phyloP scores from a whole-genome alignment of 129 eudicot species.

The Silybum marianum region DNA sequence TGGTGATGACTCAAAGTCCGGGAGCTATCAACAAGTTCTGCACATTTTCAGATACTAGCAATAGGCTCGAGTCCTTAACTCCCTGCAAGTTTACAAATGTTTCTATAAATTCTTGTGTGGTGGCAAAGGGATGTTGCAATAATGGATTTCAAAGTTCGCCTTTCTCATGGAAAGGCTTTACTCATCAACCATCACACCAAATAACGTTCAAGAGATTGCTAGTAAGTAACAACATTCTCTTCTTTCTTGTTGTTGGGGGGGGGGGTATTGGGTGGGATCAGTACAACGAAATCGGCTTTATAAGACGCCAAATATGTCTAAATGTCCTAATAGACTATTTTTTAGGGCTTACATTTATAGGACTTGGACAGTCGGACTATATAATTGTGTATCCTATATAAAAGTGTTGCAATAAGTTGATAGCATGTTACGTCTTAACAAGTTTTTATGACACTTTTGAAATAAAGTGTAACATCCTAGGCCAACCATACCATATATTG shows the following conservation, averaged over 20 bases:
- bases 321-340: too few species aligned
- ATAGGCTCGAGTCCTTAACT: slow-evolving; percentile 44
- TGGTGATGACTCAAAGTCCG: slow-evolving; percentile 49
- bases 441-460: too few species aligned
- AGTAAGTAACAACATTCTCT: slow-evolving; percentile 37
- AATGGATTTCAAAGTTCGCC: slow-evolving; percentile 37
- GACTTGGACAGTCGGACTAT: too few species aligned
- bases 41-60: slow-evolving; percentile 32
- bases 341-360: too few species aligned
- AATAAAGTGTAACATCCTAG: too few species aligned
- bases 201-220: slow-evolving; percentile 67
- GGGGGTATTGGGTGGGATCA: too few species aligned
- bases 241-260: neutral
- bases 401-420: too few species aligned
- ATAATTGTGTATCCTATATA: too few species aligned
- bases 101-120: slow-evolving; percentile 27
- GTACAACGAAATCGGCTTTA: too few species aligned
- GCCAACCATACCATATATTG: too few species aligned
- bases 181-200: slow-evolving; percentile 48
- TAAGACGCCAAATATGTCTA: too few species aligned
- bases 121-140: slow-evolving; percentile 38
- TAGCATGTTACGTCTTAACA: too few species aligned
- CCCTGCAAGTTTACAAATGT: slow-evolving; percentile 41
- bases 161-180: slow-evolving; percentile 39
- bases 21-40: slow-evolving; percentile 53